phyloP scores from a whole-genome alignment of 306 rosid genomes.

The Corylus americana region DNA sequence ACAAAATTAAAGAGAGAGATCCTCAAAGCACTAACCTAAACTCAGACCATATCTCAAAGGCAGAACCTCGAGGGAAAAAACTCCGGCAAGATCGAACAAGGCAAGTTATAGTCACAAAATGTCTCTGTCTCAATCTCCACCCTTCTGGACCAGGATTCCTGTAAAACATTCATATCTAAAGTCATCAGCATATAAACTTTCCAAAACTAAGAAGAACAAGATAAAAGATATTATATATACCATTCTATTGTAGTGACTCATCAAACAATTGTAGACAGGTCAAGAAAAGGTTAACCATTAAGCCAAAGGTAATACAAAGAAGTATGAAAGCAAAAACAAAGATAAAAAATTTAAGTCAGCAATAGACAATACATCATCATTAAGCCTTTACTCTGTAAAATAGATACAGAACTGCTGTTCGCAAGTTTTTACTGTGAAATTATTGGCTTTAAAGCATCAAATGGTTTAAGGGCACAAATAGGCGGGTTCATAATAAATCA shows the following conservation, averaged over 20 bases:
- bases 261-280: constrained; percentile 12
- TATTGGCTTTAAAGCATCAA: neutral
- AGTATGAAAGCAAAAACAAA: constrained; percentile 18
- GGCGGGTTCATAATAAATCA: neutral
- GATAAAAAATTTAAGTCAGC: constrained; percentile 16
- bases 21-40: constrained; percentile 66
- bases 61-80: constrained; percentile 91
- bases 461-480: neutral
- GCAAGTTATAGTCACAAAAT: constrained; percentile 85
- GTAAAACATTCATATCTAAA: constrained; percentile 37
- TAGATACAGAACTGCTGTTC: neutral
- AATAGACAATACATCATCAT: constrained; percentile 3
- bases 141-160: constrained; percentile 99
- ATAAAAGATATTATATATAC: constrained; percentile 3
- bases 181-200: constrained; percentile 20
- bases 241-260: constrained; percentile 9
- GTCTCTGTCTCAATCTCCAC: constrained; percentile 92
- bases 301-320: neutral
- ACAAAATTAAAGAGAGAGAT: constrained; percentile 27
- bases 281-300: constrained; percentile 3
- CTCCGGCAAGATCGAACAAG: constrained; percentile 96
- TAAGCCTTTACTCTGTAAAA: neutral
- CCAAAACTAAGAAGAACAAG: constrained; percentile 10
- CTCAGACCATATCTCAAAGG: constrained; percentile 96
- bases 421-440: neutral